Percentiles rank a stretch among this genome's conserved stretches.
Evolutionary conservation across 805 yeast species (phyloP).

Genomic region (Brettanomyces bruxellensis): DNA sequence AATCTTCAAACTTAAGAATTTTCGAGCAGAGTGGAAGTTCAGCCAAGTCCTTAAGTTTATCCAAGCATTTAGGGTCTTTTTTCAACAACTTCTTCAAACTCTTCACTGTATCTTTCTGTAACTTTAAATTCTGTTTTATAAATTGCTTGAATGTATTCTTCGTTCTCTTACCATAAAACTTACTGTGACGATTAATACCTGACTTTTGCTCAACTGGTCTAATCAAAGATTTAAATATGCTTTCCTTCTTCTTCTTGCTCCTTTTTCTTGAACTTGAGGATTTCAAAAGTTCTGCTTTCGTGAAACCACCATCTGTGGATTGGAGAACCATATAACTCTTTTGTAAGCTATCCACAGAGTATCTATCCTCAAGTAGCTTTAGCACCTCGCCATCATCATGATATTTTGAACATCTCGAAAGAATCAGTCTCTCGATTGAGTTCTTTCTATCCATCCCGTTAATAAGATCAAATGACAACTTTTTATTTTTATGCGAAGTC

Average conservation of each 20-base stretch:
- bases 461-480: too few species aligned
- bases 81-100: conserved; percentile 23
- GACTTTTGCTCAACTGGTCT: not conserved
- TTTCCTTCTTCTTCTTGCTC: conserved; percentile 3
- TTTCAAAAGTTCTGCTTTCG: conserved; percentile 9
- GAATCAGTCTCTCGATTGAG: conserved; percentile 36
- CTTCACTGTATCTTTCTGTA: conserved; percentile 31
- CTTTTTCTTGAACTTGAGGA: conserved; percentile 9
- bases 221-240: not conserved
- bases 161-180: conserved; percentile 16
- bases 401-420: conserved; percentile 34
- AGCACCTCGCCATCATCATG: conserved; percentile 27
- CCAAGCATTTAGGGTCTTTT: conserved; percentile 16
- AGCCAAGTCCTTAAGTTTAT: conserved; percentile 13
- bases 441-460: conserved; percentile 32
- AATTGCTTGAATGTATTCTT: conserved; percentile 35
- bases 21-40: conserved; percentile 14
- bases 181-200: conserved; percentile 9
- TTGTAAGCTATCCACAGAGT: conserved; percentile 36
- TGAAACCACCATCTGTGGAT: conserved; percentile 26
- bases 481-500: too few species aligned
- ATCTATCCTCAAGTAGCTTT: conserved; percentile 35
- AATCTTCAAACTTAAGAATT: conserved; percentile 35
- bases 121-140: conserved; percentile 26
- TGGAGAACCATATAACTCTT: conserved; percentile 35